Base-by-base conservation (phyloP, 495 filamentous ascomycete genomes). In the Cairneyella variabilis region DNA sequence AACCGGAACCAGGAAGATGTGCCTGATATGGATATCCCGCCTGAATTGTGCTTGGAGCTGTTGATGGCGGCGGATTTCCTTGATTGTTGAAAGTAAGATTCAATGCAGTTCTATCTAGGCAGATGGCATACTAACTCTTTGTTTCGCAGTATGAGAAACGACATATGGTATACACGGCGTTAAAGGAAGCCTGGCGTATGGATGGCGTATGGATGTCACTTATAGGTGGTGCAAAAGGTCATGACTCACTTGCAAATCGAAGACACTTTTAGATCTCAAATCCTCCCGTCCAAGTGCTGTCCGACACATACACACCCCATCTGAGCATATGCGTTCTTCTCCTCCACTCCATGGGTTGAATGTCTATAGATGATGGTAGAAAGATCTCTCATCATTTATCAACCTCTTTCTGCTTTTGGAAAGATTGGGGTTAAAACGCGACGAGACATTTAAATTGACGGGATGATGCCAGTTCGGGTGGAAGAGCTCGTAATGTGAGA, bases 281-380 rank as follows among this genome's bases (percentile, higher is more conserved):
- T 14, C 28, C 28, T 6, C 6, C 14, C 37, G 6, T 40, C 16
- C 6, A 9, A 40, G 37, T 40, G 37, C 7, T 6, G 17, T 17
- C 37, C 16, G 10, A 5, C 7, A 17, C 17, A n/a, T 7, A 40
- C 10, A 59, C 27, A 48, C 40, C 46, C 76, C 76, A 80, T 79
- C 68, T 72, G 80, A 84, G 86, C 85, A 90, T 90, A 86, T 84
- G 69, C 81, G 74, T 79, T 72, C 74, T 69, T 66, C 74, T 69
- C 61, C 53, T 48, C 68, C 75, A 58, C 59, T 64, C 78, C 72
- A 72, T 87, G 78, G 79, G 76, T 77, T 70, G 75, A 77, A 80
- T 69, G 83, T 84, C 85, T 90, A 90, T 83, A 86, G 74, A 76
- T 71, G 80, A 84, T 90, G 87, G 86, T 69, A 90, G 74, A 90